Evolutionary conservation across 2,329 filamentous ascomycete species (phyloP), one percentile per base, ranked within the genome.

Genomic region (Knufia fluminis): DNA sequence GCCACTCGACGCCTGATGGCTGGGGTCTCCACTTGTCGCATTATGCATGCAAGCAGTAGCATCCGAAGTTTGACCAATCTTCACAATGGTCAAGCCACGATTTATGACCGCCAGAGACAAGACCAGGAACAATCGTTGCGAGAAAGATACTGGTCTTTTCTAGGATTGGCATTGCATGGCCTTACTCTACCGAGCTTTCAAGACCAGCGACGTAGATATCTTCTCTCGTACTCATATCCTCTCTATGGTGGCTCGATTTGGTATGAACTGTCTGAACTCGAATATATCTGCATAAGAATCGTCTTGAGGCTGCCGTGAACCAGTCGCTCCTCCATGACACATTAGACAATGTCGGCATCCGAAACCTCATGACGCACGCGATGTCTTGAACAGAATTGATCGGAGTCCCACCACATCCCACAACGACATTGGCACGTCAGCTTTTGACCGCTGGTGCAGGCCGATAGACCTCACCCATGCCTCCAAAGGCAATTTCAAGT

Each of bases 231-330:
- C 6, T 45, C 23, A 20, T 45, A 40, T 39, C 33, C 17, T 17
- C 14, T 48, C 45, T 48, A 48, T 39, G 45, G 19, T 48, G 45
- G 35, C 17, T 39, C 22, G 31, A 4, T 40, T 26, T 48, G 33
- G 23, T 48, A 48, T 48, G 31, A 35, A 39, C 45, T 48, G 33
- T 47, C 35, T 48, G 45, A 38, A 28, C 33, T 48, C 33, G 45
- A 40, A 48, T 19, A 39, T 48, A 40, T 39, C 45, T 48, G 45
- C 45, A 38, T 46, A 35, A 36, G 32, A 17, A 46, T 38, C 45
- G 33, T 48, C 36, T 40, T 40, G 32, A 35, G 17, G 32, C 28
- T 46, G 43, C 19, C 19, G 31, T 43, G 24, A 16, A 26, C 22
- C 40, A 24, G 33, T 36, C 33, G n/a, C n/a, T 16, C n/a, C n/a